Percentiles rank a stretch among this genome's conserved stretches.
Evolutionary conservation across 1,284 basidiomycete genomes (phyloP).

Genomic region (Ceratobasidium sp.): DNA sequence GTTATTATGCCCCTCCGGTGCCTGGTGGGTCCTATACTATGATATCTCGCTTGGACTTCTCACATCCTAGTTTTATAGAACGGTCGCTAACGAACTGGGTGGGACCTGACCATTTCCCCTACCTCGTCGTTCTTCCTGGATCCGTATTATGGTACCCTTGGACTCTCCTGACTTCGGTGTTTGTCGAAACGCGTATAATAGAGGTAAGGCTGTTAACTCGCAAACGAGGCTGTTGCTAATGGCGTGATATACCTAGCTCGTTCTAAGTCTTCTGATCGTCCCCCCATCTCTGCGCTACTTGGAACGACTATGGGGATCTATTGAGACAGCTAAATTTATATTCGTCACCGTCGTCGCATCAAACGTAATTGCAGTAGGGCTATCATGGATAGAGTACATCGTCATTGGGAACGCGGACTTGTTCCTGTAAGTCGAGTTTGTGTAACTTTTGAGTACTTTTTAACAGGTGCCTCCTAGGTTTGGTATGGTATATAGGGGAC

Average conservation of each 20-base stretch:
- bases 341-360: constrained; percentile 82
- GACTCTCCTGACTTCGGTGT: constrained; percentile 89
- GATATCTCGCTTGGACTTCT: constrained; percentile 54
- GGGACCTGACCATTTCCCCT: constrained; percentile 65
- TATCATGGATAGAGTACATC: constrained; percentile 85
- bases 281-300: constrained; percentile 90
- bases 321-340: constrained; percentile 90
- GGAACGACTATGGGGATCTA: constrained; percentile 91
- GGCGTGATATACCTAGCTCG: constrained; percentile 66
- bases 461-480: constrained; percentile 66
- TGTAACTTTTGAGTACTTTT: constrained; percentile 34
- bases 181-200: constrained; percentile 86
- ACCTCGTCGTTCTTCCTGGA: constrained; percentile 88
- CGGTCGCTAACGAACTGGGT: constrained; percentile 37
- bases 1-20: constrained; percentile 36
- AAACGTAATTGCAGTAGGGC: constrained; percentile 87
- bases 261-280: constrained; percentile 81
- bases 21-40: constrained; percentile 52
- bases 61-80: constrained; percentile 2
- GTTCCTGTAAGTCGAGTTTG: constrained; percentile 73
- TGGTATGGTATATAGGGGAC: constrained; percentile 90
- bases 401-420: constrained; percentile 73
- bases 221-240: constrained; percentile 42
- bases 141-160: constrained; percentile 90
- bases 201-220: constrained; percentile 71